These are phyloP conservation scores for Xylaria digitata DNA, from an alignment of 2,329 filamentous ascomycete species.

Conservation along the genomic window DNA sequence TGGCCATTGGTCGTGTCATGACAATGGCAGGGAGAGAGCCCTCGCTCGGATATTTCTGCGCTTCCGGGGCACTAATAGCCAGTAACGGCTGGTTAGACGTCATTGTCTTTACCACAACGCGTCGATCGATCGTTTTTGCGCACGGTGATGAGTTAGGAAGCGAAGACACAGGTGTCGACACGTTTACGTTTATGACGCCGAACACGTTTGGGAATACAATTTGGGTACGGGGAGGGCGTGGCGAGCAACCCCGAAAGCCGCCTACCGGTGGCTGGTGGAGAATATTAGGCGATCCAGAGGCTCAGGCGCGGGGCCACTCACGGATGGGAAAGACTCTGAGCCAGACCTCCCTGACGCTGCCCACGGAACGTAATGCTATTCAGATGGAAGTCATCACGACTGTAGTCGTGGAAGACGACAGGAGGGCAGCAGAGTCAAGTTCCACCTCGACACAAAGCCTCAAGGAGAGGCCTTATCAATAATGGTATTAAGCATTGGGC, in stretches of 20 bases:
- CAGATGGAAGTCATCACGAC: slow-evolving; percentile 50
- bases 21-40: slow-evolving; percentile 67
- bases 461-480: slow-evolving; percentile 18
- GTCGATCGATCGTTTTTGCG: slow-evolving; percentile 64
- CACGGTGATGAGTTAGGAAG: slow-evolving; percentile 43
- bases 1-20: slow-evolving; percentile 72
- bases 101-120: slow-evolving; percentile 63
- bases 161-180: slow-evolving; percentile 62
- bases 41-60: slow-evolving; percentile 66
- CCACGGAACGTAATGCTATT: slow-evolving; percentile 41
- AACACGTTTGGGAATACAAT: slow-evolving; percentile 48
- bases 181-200: slow-evolving; percentile 61
- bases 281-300: slow-evolving; percentile 39
- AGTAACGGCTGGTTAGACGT: slow-evolving; percentile 68
- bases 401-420: slow-evolving; percentile 46
- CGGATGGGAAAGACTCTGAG: slow-evolving; percentile 37
- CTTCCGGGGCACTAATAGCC: slow-evolving; percentile 69
- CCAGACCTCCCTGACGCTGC: slow-evolving; percentile 43
- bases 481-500: slow-evolving; percentile 1
- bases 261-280: slow-evolving; percentile 38
- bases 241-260: slow-evolving; percentile 31
- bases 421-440: slow-evolving; percentile 1
- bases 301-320: slow-evolving; percentile 22
- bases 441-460: slow-evolving; percentile 17
- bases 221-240: slow-evolving; percentile 46